Conservation (phyloP, 345 rosid species). For the Camelina sativa region DNA sequence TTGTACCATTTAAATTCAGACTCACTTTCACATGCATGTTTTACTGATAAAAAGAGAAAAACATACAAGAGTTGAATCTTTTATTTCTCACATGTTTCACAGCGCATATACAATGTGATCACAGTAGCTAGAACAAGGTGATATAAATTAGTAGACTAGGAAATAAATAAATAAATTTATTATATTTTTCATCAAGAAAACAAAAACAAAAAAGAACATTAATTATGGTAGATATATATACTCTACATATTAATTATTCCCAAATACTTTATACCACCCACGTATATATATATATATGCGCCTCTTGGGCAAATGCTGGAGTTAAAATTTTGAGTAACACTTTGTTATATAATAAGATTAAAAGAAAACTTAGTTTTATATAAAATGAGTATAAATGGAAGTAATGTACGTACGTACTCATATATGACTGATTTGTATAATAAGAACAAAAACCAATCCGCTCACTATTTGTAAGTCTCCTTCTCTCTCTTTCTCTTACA, state of each 20-base stretch:
- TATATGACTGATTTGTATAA: slow-evolving; percentile 14
- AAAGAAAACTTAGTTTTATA: background rate
- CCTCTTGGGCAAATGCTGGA: background rate
- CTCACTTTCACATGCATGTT: background rate
- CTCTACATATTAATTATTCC: background rate
- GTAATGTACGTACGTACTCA: slow-evolving; percentile 5
- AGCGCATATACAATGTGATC: background rate
- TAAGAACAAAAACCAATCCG: background rate
- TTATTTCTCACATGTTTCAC: background rate
- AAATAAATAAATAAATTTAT: background rate
- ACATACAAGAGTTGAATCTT: background rate
- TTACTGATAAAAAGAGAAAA: background rate
- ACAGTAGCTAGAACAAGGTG: background rate
- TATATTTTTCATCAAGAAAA: too few species aligned
- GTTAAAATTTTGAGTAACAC: background rate
- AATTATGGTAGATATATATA: background rate
- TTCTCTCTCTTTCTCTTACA: slow-evolving; percentile 9
- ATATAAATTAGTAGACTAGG: background rate
- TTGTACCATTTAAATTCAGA: background rate
- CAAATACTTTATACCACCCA: background rate
- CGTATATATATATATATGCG: background rate
- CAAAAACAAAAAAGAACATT: too few species aligned
- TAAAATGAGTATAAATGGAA: slow-evolving; percentile 12
- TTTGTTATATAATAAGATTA: background rate
- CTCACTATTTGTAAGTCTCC: slow-evolving; percentile 5